Percentiles rank a stretch among this genome's conserved stretches.
Evolutionary conservation across 208 protist species (phyloP).

Genomic region (Leishmania mexicana): DNA sequence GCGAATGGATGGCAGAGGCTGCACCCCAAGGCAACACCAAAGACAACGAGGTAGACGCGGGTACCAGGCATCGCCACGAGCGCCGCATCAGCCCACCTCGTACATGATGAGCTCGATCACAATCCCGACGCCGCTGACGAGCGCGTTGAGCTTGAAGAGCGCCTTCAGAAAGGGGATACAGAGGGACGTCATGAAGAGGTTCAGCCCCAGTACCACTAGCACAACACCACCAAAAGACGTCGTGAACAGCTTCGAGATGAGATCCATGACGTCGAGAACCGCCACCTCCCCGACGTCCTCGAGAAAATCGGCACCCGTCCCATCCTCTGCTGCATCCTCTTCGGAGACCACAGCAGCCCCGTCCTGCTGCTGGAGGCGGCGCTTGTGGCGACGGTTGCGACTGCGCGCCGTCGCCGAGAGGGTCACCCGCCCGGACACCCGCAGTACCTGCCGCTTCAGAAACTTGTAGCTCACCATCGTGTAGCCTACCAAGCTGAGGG

Average conservation of each 20-base stretch:
- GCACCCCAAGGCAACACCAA: not conserved
- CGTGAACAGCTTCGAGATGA: constrained; percentile 74
- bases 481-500: constrained; percentile 81
- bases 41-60: not conserved
- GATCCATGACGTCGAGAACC: constrained; percentile 73
- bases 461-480: constrained; percentile 79
- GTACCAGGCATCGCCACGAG: not conserved
- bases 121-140: constrained; percentile 82
- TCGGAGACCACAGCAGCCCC: constrained; percentile 3
- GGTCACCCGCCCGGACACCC: constrained; percentile 28
- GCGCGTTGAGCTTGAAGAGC: constrained; percentile 80
- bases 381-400: constrained; percentile 14
- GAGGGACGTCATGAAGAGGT: constrained; percentile 77
- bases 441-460: constrained; percentile 57
- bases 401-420: constrained; percentile 24
- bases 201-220: constrained; percentile 55
- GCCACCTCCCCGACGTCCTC: constrained; percentile 36
- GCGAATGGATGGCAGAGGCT: not conserved
- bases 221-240: constrained; percentile 84
- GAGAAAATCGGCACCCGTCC: not conserved
- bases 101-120: constrained; percentile 86
- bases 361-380: constrained; percentile 12
- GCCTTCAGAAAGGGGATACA: constrained; percentile 82
- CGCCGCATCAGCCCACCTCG: constrained; percentile 46
- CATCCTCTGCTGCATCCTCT: constrained; percentile 7